Base-by-base conservation (phyloP, 1,284 basidiomycete species). In the Apiotrichum montevideense region DNA sequence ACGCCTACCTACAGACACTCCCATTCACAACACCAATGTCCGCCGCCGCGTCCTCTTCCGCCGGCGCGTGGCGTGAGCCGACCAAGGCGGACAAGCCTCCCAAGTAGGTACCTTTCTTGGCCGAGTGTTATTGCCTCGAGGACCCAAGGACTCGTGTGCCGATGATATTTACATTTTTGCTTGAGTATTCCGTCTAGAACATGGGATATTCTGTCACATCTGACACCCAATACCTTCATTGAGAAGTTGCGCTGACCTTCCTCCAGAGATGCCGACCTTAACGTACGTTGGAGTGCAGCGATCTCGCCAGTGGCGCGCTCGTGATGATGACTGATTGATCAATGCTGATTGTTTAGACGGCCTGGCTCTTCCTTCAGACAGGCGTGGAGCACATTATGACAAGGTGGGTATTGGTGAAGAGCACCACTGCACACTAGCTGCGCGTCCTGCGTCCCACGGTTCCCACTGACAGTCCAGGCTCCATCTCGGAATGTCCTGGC, bases 361-460 rank as follows among this genome's bases (percentile, higher is more conserved):
- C 90, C 39, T 97, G 94, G 94, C 75, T 80, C 8, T 95, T 89
- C 75, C 85, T 97, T 63, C 84, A 87, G 73, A 84, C 85, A 57
- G 93, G 93, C 49, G 90, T 96, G 57, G 88, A 93, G 76, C 89
- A 91, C 74, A 92, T 93, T 79, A 93, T 93, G 90, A 90, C 86
- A 58, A 83, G 77, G 72, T 78, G 41, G 53, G 76, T 64, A 5
- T 32, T 21, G 21, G 21, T 21, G 21, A 21, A 21, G 21, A 21
- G 21, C 21, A 21, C 21, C 21, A 21, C 21, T 21, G 21, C 21
- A 21, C 21, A 21, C 21, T 21, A 21, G 21, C 21, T 21, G 21
- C 21, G 21, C 21, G 21, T 21, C 21, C 21, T 21, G 21, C 21
- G 21, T 21, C 21, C 21, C 21, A 21, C 21, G 21, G 21, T 21